Base-by-base conservation (phyloP, 2,329 filamentous ascomycete species). In the Peltaster fructicola region DNA sequence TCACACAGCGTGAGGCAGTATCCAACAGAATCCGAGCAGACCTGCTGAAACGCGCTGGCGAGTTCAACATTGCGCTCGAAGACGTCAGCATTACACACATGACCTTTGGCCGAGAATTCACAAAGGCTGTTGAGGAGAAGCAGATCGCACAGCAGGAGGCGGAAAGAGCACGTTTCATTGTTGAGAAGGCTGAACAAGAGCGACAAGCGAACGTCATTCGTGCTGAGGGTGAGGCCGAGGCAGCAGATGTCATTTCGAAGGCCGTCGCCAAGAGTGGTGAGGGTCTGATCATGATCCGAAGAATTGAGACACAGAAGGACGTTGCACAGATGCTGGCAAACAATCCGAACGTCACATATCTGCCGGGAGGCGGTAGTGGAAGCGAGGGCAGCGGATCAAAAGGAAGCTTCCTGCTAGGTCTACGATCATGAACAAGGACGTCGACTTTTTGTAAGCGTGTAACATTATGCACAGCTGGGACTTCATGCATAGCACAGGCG, bases 61-160 rank as follows among this genome's bases (percentile, higher is more conserved):
- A 98, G 56, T 98, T 98, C 72, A 92, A 98, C 65, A 98, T 98
- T 49, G 81, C 82, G 14, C 79, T 98, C 26, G 88, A 98, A 59
- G 88, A 98, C 49, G 88, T 98, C 32, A 91, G 81, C 49, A 98
- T 98, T 56, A 98, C 88, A 33, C 88, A 98, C 67, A 98, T 98
- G 88, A 98, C 88, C 26, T 98, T 98, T 52, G 88, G 88, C 42
- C 85, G 85, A 56, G 88, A 98, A 58, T 98, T 98, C 65, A 98
- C 88, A 33, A 79, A 80, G 56, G 88, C 88, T 37, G 88, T 98
- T 45, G 88, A 98, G 63, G 88, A 98, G 70, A 98, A 98, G 73
- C 88, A 98, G 65, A 98, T 98, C 53, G 88, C 88, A 28, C 88
- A 98, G 61, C 88, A 98, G 59, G 88, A 98, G 50, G 88, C 88